Percentiles rank a stretch among this genome's conserved stretches.
phyloP scores from a whole-genome alignment of 768 basidiomycete genomes.

The Boletus rubropictus region DNA sequence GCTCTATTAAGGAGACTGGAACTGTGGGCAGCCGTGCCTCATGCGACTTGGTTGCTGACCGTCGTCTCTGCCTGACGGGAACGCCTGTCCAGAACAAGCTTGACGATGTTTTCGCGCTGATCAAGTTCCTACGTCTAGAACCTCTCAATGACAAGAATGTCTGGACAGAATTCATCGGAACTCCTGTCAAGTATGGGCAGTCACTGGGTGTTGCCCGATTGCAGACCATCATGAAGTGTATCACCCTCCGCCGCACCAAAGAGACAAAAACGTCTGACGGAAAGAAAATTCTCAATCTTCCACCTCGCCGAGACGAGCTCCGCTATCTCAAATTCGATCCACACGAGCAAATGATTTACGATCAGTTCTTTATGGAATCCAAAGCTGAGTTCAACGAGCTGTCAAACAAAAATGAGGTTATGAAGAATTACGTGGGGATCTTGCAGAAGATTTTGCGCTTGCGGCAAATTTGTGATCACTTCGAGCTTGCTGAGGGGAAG shows the following conservation, averaged over 20 bases:
- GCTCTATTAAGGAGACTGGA: constrained; percentile 92
- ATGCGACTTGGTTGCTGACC: constrained; percentile 90
- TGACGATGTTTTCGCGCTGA: constrained; percentile 93
- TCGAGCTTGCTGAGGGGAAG: constrained; percentile 78
- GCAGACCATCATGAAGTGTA: constrained; percentile 94
- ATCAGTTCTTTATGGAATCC: constrained; percentile 82
- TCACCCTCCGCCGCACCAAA: constrained; percentile 95
- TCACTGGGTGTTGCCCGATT: constrained; percentile 86
- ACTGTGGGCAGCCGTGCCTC: constrained; percentile 94
- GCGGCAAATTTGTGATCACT: constrained; percentile 97
- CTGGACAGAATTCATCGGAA: constrained; percentile 92
- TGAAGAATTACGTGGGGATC: constrained; percentile 98
- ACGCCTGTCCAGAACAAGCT: constrained; percentile 99
- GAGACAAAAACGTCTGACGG: constrained; percentile 80
- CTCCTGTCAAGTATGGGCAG: constrained; percentile 88
- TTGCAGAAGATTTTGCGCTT: constrained; percentile 93
- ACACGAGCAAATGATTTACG: constrained; percentile 80
- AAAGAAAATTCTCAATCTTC: constrained; percentile 77
- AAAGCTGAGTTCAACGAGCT: constrained; percentile 89
- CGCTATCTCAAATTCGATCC: constrained; percentile 78
- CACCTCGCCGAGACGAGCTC: constrained; percentile 85
- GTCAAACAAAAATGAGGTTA: constrained; percentile 82
- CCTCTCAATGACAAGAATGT: constrained; percentile 90
- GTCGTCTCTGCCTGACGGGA: constrained; percentile 91
- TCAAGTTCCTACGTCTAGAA: constrained; percentile 89